phyloP scores from a whole-genome alignment of 1,139 yeast species.

The Protomyces inundatus region DNA sequence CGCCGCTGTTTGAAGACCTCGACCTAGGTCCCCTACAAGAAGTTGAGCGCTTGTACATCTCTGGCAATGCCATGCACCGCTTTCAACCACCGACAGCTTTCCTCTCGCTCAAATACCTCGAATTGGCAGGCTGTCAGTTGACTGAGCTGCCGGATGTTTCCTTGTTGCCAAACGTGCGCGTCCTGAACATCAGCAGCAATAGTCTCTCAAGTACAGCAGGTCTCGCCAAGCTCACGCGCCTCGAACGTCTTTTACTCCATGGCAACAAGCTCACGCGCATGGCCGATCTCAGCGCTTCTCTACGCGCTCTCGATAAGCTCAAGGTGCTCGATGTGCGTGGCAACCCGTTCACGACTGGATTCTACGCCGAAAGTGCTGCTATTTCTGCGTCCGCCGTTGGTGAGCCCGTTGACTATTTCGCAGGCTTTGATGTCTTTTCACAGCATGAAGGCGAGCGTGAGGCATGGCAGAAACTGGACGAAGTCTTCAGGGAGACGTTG shows the following conservation, averaged over 20 bases:
- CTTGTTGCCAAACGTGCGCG: constrained; percentile 37
- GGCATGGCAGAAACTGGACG: constrained; percentile 8
- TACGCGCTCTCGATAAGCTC: constrained; percentile 33
- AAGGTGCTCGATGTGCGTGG: constrained; percentile 37
- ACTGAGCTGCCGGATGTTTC: constrained; percentile 35
- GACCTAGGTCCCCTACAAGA: constrained; percentile 31
- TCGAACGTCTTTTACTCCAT: constrained; percentile 36
- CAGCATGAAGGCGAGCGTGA: not conserved
- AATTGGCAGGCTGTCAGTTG: constrained; percentile 36
- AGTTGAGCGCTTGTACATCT: constrained; percentile 34
- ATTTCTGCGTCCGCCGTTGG: not conserved
- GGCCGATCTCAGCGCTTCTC: constrained; percentile 33
- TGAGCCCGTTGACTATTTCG: constrained; percentile 13
- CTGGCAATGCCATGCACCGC: constrained; percentile 33
- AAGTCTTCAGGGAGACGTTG: constrained; percentile 1
- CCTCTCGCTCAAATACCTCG: constrained; percentile 38
- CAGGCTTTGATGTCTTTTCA: constrained; percentile 11
- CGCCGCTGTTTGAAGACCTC: not conserved
- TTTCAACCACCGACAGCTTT: constrained; percentile 36
- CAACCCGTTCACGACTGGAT: constrained; percentile 37
- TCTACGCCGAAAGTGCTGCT: constrained; percentile 31
- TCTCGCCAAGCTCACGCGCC: constrained; percentile 35
- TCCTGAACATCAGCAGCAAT: constrained; percentile 39
- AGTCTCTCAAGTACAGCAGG: constrained; percentile 35
- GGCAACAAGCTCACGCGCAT: constrained; percentile 36